Evolutionary conservation across 495 filamentous ascomycete species (phyloP), one percentile per base, ranked within the genome.

Genomic region (Lophium mytilinum): DNA sequence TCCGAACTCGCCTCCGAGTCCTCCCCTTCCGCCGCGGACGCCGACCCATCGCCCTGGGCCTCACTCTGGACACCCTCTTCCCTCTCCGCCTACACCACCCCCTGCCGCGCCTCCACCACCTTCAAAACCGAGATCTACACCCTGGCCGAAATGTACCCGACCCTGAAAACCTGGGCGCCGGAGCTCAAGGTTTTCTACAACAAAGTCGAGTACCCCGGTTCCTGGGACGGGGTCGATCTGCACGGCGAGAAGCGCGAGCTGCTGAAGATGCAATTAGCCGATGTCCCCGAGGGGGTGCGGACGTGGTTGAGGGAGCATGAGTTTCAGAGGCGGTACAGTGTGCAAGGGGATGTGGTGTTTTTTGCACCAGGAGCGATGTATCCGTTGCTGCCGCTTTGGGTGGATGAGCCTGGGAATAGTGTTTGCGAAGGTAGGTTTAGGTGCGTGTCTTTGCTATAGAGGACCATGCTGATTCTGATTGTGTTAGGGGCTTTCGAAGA

Each of bases 171-270:
- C 17, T 65, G 18, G 17, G 62, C 62, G 17, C 57, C 62, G 7
- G 50, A 61, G 36, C 58, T 61, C 15, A 65, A 65, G 35, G 62
- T 65, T 21, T 65, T 65, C 62, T 65, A 61, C 45, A 19, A 65
- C 55, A 55, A 56, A 47, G 53, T 61, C 33, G 50, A 54, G 4
- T 65, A 65, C 55, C 62, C 62, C 4, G 62, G 62, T 8, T 61
- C 57, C 47, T 65, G 57, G 62, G 48, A 55, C 1, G 62, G 62
- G 5, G 51, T 51, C 10, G 62, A 61, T 37, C 50, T 39, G 33
- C 57, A 65, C 42, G 57, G 62, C 21, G 58, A 61, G 30, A 55
- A 58, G 10, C 53, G 62, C 17, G 57, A 60, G 33, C 46, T 65
- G 51, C 18, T 65, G 14, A 61, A 65, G 62, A 57, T 65, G 62